These are phyloP conservation scores for Candida namnaoensis DNA, from an alignment of 805 yeast genomes.

Conservation along the genomic window DNA sequence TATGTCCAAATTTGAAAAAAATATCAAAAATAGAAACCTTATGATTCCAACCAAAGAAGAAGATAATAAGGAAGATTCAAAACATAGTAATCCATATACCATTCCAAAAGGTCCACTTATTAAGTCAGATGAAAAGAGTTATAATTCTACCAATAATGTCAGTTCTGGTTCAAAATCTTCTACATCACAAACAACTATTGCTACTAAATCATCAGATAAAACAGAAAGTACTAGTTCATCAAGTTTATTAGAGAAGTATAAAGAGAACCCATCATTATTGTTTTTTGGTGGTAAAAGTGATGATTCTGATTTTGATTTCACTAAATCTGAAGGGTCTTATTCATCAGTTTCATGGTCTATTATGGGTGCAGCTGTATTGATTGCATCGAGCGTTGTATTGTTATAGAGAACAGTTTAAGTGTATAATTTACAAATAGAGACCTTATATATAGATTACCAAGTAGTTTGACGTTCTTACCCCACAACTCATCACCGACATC, in stretches of 20 bases:
- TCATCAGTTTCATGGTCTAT: background rate
- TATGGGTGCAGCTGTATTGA: constrained; percentile 1
- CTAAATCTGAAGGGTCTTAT: background rate
- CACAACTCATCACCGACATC: background rate
- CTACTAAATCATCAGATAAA: too few species aligned
- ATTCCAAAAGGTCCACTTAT: background rate
- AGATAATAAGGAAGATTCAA: background rate
- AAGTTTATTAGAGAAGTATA: background rate
- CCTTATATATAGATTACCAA: too few species aligned
- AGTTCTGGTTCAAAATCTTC: too few species aligned
- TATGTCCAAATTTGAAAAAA: background rate
- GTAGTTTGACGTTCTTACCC: too few species aligned
- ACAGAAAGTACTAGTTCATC: background rate
- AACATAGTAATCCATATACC: background rate
- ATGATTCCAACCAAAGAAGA: background rate
- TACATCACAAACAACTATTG: too few species aligned
- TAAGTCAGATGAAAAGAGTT: background rate
- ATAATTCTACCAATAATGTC: too few species aligned
- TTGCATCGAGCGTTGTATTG: constrained; percentile 1
- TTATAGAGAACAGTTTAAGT: background rate
- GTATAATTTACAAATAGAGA: too few species aligned
- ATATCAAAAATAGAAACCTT: background rate
- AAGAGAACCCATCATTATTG: background rate
- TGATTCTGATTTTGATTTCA: background rate
- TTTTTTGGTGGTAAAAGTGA: background rate